Base-by-base conservation (phyloP, 2,329 filamentous ascomycete genomes). In the Fusarium xyrophilum region DNA sequence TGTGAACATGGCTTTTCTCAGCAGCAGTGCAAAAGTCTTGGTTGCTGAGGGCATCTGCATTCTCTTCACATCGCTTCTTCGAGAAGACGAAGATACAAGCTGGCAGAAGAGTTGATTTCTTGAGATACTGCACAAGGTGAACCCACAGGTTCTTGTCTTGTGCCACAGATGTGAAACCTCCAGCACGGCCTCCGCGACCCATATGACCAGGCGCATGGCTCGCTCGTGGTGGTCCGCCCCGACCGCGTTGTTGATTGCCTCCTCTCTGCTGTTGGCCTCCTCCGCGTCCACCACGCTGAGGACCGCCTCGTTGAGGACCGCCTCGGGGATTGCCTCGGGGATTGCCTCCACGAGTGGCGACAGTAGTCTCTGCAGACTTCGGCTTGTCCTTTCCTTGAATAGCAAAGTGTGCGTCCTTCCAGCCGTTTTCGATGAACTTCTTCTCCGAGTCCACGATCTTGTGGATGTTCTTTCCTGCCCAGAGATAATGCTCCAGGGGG, bases 41-140 rank as follows among this genome's bases (percentile, higher is more conserved):
- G 75, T 97, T 98, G 65, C 92, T 95, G 25, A 99, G 84, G 0
- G 96, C 95, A 76, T 97, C 93, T 1, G 96, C 96, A 77, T 98
- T 99, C 76, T 98, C 93, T 78, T 99, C 96, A 74, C 96, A 98
- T 54, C 96, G 86, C 79, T 96, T 97, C 82, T 98, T 99, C 5
- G 96, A 99, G 79, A 99, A 99, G 58, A 99, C 95, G 76, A 99
- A 99, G 70, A 99, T 97, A 77, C 95, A 98, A 12, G 92, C 93
- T 1, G 96, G 96, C 6, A 99, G 86, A 7, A 99, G 84, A 50
- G 88, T 93, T 54, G 93, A 88, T 78, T 97, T 97, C 73, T 90
- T 92, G 56, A 99, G 84, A 79, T 93, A 93, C 74, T 97, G 93
- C 5, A 99, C 93, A 39, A 99, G 86, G 75, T 97, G 93, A 36